Evolutionary conservation across 2,329 filamentous ascomycete species (phyloP), one percentile per base, ranked within the genome.

Genomic region (Clarireedia monteithiana): DNA sequence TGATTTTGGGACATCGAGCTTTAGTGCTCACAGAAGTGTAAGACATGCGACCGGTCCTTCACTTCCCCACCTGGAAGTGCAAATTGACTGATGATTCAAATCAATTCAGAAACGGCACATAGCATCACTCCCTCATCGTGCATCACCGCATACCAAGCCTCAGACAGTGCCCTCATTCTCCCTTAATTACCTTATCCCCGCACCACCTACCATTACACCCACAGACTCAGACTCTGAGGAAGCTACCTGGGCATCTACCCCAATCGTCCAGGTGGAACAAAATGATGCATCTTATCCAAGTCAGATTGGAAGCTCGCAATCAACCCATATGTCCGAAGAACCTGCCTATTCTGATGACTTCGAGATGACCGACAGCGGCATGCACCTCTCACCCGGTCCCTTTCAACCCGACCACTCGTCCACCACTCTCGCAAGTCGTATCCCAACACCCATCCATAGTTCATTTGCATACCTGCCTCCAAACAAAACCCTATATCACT

Each of bases 401-500:
- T 67, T 66, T 44, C 65, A 67, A 38, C 60, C 57, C 17, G 65
- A 70, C 48, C 53, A 30, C 27, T 30, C 61, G n/a, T 59, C 66
- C n/a, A 47, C 59, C 23, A 65, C 54, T 26, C 59, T 66, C n/a
- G 56, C 60, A 4, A 63, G 63, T 14, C 64, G 69, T 17, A 67
- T 69, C 34, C 67, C 68, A 12, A 70, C 68, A 6, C 68, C 68
- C 38, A 69, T 70, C 40, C 64, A 70, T 46, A 65, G 63, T 49
- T 66, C 66, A 1, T 70, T 70, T n/a, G 59, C 63, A 14, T 63
- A 40, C 26, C 10, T 26, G 15, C 51, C 15, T 26, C 23, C 36
- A 2, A 45, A 48, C 47, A 40, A 53, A 48, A 34, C 44, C 24
- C 42, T 48, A 14, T 34, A 48, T n/a, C 14, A 42, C 15, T 27